Evolutionary conservation across 306 rosid genomes (phyloP), one percentile per base, ranked within the genome.

Genomic region (Pyrus bretschneideri): DNA sequence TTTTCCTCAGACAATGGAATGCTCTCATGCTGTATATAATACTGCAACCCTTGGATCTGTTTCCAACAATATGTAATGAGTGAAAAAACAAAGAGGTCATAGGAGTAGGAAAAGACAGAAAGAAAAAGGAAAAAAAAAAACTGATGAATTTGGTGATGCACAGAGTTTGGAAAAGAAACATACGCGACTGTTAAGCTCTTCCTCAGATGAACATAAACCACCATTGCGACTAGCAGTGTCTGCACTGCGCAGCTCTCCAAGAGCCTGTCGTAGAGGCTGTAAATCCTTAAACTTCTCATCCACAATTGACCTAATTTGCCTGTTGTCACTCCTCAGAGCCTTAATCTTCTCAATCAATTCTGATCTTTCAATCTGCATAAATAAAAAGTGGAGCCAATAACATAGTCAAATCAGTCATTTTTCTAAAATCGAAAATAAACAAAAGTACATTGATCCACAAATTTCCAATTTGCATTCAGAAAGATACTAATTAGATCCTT

Each of bases 11-110:
- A 8, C 84, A 96, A 81, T 2, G 97, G 86, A 81, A 96, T 96
- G 86, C 98, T 96, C 87, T 96, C 99, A 11, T 96, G 99, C 75
- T 96, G 99, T 46, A 96, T 96, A 81, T 82, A 89, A 87, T 92
- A 96, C 57, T 92, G 86, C 63, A 92, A 81, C 80, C 93, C 81
- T 30, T 89, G 79, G 81, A 96, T 91, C 98, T 96, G 91, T 80
- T 75, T 62, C 70, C 82, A 75, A 71, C 83, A 80, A 72, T 74
- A 73, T 31, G 73, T 45, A 81, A 62, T 40, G 59, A 29, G 30
- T 66, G 27, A 74, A 81, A 79, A 42, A 66, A 11, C 46, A 60
- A 68, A 51, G 54, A 23, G 23, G 35, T 79, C 70, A 71, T 45
- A 13, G 73, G 51, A n/a, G 18, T 55, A 17, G 21, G 21, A 51